phyloP scores from a whole-genome alignment of 2,329 filamentous ascomycete species.

The Zarea fungicola region DNA sequence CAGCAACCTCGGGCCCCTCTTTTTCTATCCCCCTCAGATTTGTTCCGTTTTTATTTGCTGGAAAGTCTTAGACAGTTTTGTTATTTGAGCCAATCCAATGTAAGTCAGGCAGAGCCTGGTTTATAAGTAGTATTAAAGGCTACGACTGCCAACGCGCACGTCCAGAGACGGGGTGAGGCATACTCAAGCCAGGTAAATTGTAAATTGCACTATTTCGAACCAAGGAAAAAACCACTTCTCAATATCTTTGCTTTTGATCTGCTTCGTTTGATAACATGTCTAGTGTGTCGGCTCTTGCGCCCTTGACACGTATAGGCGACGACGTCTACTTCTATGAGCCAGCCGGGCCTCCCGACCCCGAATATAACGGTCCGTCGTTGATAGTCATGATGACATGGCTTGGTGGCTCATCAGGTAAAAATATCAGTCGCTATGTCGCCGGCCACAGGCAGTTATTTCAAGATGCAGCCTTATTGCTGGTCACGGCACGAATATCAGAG shows the following conservation, averaged over 20 bases:
- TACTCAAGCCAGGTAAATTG: too few relatives aligned
- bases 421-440: constrained; percentile 4
- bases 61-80: too few relatives aligned
- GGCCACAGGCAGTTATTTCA: constrained; percentile 3
- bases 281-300: background rate
- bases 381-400: constrained; percentile 12
- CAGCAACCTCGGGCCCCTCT: too few relatives aligned
- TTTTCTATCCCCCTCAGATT: too few relatives aligned
- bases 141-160: too few relatives aligned
- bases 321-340: constrained; percentile 11
- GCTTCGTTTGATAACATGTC: background rate
- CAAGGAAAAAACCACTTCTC: background rate
- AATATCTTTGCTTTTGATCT: background rate
- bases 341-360: background rate
- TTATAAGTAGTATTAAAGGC: too few relatives aligned
- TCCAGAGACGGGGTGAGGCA: too few relatives aligned
- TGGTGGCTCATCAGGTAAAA: constrained; percentile 6
- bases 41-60: too few relatives aligned
- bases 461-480: constrained; percentile 7
- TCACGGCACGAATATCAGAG: constrained; percentile 11
- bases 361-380: constrained; percentile 1
- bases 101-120: too few relatives aligned
- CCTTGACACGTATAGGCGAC: constrained; percentile 6
- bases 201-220: too few relatives aligned
- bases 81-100: too few relatives aligned